Base-by-base conservation (phyloP, 2,329 filamentous ascomycete species). In the Raffaelea arxii region DNA sequence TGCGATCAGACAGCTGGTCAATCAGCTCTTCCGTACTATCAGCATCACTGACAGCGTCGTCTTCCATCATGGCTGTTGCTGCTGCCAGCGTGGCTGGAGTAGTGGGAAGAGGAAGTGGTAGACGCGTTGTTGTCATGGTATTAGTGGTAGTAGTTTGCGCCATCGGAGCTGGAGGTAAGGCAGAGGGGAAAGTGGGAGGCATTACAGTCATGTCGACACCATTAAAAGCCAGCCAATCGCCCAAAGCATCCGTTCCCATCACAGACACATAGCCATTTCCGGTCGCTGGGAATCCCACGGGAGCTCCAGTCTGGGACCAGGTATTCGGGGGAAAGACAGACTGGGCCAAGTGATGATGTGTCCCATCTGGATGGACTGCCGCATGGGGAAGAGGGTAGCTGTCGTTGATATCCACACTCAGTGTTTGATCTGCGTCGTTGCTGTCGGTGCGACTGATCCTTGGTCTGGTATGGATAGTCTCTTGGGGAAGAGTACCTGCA, bases 1-100 rank as follows among this genome's bases (percentile, higher is more conserved):
- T 62, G 6, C 66, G 64, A 51, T 66, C 59, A 3, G 67, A 67
- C 9, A 70, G 54, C 45, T 69, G 64, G 43, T 66, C 62, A 19
- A 68, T 65, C 2, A 70, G 59, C 43, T 68, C 65, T 35, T 59
- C 56, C 6, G 59, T 49, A 7, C 47, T 51, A 30, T 57, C 56
- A 32, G 54, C 53, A 4, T 39, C 45, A 23, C 25, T 44, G 40
- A 53, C 50, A 46, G 21, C 46, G 16, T 38, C 45, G 50, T 16
- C 32, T 37, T 30, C 18, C 38, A 11, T 22, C 38, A 19, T 3
- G 7, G 7, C 10, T 32, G 27, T 9, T 32, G 27, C 27, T 32
- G 27, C 27, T 32, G 27, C 27, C 16, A 16, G 10, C 16, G 27
- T 32, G 9, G 27, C 16, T 32, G 27, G n/a, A n/a, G n/a, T n/a